These are phyloP conservation scores for Ceratocystis colombiana DNA, from an alignment of 2,329 filamentous ascomycete genomes.

Conservation along the genomic window DNA sequence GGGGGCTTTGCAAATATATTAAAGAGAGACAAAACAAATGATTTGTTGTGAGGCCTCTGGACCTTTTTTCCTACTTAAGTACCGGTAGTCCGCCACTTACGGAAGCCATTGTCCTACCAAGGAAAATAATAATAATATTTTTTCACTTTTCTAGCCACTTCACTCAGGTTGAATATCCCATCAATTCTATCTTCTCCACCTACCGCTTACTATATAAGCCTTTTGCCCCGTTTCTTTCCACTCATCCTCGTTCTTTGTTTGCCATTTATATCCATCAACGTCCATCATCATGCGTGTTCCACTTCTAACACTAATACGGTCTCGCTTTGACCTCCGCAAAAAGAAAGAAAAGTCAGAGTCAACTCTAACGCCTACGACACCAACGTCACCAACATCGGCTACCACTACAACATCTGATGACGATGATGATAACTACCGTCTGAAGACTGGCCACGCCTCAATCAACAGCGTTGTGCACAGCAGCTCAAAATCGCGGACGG, in stretches of 20 bases:
- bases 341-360: constrained; percentile 12
- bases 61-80: too few species aligned
- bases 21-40: not conserved
- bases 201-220: not conserved
- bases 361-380: not conserved
- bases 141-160: too few species aligned
- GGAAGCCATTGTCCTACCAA: too few species aligned
- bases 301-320: constrained; percentile 14
- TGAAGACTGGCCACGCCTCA: not conserved
- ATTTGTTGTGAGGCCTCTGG: too few species aligned
- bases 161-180: too few species aligned
- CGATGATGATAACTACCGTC: not conserved
- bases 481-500: not conserved
- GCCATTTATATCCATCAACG: not conserved
- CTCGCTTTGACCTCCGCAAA: constrained; percentile 14
- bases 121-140: too few species aligned
- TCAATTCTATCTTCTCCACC: not conserved
- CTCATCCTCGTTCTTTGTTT: not conserved
- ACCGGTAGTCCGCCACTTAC: not conserved
- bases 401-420: not conserved
- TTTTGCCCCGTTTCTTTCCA: too few species aligned
- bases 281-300: constrained; percentile 8
- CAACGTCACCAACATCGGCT: constrained; percentile 1
- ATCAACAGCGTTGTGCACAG: not conserved
- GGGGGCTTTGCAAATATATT: not conserved